Percentiles rank a stretch among this genome's conserved stretches.
These are phyloP conservation scores for Sideroxylon spinosum DNA, from an alignment of 179 eudicot genomes.

Conservation along the genomic window DNA sequence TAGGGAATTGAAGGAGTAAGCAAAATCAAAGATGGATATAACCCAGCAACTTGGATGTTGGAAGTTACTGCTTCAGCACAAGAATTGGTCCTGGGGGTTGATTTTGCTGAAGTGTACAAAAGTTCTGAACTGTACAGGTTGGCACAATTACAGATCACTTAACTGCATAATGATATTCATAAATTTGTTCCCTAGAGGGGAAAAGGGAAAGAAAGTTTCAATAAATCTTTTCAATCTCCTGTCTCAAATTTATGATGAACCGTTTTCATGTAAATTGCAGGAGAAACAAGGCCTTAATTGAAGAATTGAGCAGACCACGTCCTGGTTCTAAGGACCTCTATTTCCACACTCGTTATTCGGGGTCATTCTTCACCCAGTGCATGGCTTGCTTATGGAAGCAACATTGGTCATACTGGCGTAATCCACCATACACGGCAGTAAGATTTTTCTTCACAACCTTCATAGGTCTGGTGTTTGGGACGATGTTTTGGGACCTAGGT, in stretches of 20 bases:
- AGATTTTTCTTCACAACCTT: constrained; percentile 50
- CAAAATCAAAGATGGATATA: constrained; percentile 61
- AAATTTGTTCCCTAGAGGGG: not conserved
- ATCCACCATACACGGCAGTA: constrained; percentile 57
- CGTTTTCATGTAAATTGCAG: constrained; percentile 22
- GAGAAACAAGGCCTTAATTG: constrained; percentile 68
- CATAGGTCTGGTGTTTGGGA: constrained; percentile 54
- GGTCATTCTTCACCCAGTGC: constrained; percentile 48
- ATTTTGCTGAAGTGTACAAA: constrained; percentile 56
- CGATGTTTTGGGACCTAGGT: constrained; percentile 75
- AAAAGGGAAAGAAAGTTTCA: not conserved
- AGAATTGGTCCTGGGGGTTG: constrained; percentile 50
- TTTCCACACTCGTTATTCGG: constrained; percentile 49
- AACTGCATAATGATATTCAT: not conserved
- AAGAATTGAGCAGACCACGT: constrained; percentile 43
- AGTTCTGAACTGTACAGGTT: constrained; percentile 56
- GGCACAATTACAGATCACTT: not conserved
- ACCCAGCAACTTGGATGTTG: constrained; percentile 90
- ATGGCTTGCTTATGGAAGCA: constrained; percentile 77
- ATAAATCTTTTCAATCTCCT: not conserved
- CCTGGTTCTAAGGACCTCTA: constrained; percentile 56
- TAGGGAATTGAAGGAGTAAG: constrained; percentile 52
- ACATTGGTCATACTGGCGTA: constrained; percentile 74
- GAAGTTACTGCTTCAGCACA: constrained; percentile 59
- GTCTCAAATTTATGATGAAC: not conserved